Evolutionary conservation across 2,329 filamentous ascomycete genomes (phyloP).

Genomic region (Aspergillus novofumigatus): DNA sequence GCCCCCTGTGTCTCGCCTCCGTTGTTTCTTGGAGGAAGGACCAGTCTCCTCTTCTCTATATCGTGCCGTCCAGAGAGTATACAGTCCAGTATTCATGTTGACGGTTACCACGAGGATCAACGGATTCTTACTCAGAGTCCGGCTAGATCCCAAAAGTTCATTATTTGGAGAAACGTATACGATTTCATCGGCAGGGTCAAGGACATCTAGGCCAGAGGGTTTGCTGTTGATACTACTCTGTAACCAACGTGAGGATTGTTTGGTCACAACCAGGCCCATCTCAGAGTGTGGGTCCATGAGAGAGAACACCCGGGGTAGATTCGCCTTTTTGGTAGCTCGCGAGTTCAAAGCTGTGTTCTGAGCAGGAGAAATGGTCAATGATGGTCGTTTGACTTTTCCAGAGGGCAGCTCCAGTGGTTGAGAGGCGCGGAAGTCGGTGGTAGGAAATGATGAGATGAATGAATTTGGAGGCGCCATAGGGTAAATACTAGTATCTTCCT

Average conservation of each 20-base stretch:
- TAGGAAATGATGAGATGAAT: slow-evolving; percentile 67
- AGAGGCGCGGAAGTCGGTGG: slow-evolving; percentile 31
- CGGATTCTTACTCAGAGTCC: slow-evolving; percentile 41
- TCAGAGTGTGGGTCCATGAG: slow-evolving; percentile 83
- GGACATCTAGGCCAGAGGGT: slow-evolving; percentile 48
- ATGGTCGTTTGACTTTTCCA: slow-evolving; percentile 43
- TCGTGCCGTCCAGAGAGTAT: slow-evolving; percentile 79
- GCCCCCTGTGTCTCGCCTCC: slow-evolving; percentile 53
- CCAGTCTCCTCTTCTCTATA: slow-evolving; percentile 66
- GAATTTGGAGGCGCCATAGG: slow-evolving; percentile 71
- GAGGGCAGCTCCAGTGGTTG: slow-evolving; percentile 32
- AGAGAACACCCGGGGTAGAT: slow-evolving; percentile 65
- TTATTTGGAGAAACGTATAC: slow-evolving; percentile 72
- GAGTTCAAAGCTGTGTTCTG: slow-evolving; percentile 54
- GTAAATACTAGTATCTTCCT: slow-evolving; percentile 19
- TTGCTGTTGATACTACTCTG: slow-evolving; percentile 24
- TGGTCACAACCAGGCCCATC: slow-evolving; percentile 73
- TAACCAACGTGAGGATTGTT: slow-evolving; percentile 30
- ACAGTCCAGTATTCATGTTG: slow-evolving; percentile 70
- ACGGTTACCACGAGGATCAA: slow-evolving; percentile 75
- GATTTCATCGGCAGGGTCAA: slow-evolving; percentile 76
- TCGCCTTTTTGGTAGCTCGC: slow-evolving; percentile 53
- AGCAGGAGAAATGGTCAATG: slow-evolving; percentile 46
- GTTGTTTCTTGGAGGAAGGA: slow-evolving; percentile 39
- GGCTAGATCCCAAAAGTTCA: slow-evolving; percentile 28